Evolutionary conservation across 345 rosid species (phyloP), one percentile per base, ranked within the genome.

Genomic region (Camelina sativa): DNA sequence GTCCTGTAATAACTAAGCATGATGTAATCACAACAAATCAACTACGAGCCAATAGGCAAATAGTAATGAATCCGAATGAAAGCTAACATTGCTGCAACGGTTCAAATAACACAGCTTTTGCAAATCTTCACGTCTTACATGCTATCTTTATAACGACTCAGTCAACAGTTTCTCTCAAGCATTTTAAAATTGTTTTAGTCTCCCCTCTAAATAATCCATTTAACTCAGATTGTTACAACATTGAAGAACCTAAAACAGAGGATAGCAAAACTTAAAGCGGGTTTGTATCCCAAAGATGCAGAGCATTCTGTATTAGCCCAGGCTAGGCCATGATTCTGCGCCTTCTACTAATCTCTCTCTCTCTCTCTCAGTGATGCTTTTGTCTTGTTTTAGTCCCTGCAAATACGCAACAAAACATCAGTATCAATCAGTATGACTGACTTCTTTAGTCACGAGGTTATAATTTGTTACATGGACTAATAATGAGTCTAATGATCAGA

Each of bases 331-430:
- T 75, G 56, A 51, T 40, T 48, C 22, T 23, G 55, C 17, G 44
- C 34, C 62, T 75, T 66, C 23, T 74, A 57, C 56, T 35, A 13
- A n/a, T n/a, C n/a, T n/a, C 44, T 13, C 71, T 48, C 51, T 30
- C 12, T 48, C 55, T 53, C 28, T 44, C 64, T 52, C 60, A 3
- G 11, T 37, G 30, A 70, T 48, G 62, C 72, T 25, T 63, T n/a
- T 25, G 28, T 25, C 66, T 76, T 47, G 19, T 76, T 65, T 69
- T 76, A 76, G 80, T 76, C 80, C 80, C 80, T 76, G 61, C 30
- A 69, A 63, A 53, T 52, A 46, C 22, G 19, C 57, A 62, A 37
- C 75, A 76, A 54, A 20, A 53, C 50, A 69, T 69, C 23, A 76
- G 43, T 4, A 69, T 69, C 69, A 52, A 30, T 28, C 44, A 55